These are phyloP conservation scores for Podosphaera fusca DNA, from an alignment of 2,329 filamentous ascomycete genomes.

Conservation along the genomic window DNA sequence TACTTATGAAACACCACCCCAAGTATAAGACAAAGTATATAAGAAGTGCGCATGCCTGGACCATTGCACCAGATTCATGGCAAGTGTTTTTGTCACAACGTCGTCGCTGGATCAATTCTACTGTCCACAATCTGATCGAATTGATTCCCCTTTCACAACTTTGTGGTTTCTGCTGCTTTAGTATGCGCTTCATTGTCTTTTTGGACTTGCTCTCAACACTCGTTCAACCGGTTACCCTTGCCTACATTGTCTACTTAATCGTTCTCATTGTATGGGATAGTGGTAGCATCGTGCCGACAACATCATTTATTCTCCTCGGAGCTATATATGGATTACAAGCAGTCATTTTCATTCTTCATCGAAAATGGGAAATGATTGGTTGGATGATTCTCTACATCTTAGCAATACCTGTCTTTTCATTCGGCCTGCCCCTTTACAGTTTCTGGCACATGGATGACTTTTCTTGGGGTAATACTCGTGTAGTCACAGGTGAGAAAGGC, in stretches of 20 bases:
- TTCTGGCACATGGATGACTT: constrained; percentile 99
- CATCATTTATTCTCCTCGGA: constrained; percentile 70
- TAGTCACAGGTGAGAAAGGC: constrained; percentile 83
- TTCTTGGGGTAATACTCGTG: constrained; percentile 95
- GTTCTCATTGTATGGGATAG: constrained; percentile 41
- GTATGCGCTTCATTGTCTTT: constrained; percentile 96
- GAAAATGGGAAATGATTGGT: constrained; percentile 98
- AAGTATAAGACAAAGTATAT: constrained; percentile 99
- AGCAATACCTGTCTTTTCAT: constrained; percentile 78
- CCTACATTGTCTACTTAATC: constrained; percentile 77
- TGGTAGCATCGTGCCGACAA: constrained; percentile 44
- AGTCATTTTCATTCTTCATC: constrained; percentile 84
- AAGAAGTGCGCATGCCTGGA: constrained; percentile 80
- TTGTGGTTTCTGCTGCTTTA: constrained; percentile 99
- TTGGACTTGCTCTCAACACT: constrained; percentile 79
- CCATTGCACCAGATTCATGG: constrained; percentile 88
- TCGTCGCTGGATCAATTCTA: constrained; percentile 99
- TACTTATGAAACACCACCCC: constrained; percentile 75
- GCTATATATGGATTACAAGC: constrained; percentile 96
- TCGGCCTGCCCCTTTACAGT: constrained; percentile 71
- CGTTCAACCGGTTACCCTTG: constrained; percentile 74
- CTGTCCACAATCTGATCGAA: constrained; percentile 90
- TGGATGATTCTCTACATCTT: constrained; percentile 96
- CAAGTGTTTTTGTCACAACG: constrained; percentile 88
- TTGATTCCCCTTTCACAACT: constrained; percentile 82